These are phyloP conservation scores for Podila minutissima DNA, from an alignment of 192 early-diverging fungal genomes.

Conservation along the genomic window DNA sequence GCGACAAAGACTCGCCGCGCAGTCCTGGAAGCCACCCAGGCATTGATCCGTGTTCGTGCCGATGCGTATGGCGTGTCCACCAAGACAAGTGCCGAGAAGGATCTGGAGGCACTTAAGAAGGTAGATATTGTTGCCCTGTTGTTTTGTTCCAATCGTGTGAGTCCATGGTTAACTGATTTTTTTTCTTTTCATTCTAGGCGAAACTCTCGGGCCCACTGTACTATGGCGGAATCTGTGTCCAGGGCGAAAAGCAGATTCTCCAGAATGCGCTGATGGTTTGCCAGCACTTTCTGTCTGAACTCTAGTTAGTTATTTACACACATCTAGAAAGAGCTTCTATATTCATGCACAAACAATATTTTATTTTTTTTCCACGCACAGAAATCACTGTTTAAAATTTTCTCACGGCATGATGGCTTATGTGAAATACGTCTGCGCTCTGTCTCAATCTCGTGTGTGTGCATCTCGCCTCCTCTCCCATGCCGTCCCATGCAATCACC, in stretches of 20 bases:
- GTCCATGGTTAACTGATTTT: neutral
- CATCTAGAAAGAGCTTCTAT: neutral
- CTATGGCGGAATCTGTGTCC: constrained; percentile 43
- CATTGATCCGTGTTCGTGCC: constrained; percentile 28
- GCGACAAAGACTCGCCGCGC: constrained; percentile 20
- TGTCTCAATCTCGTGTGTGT: no score
- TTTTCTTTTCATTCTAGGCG: constrained; percentile 11
- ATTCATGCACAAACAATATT: no score
- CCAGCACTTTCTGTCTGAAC: constrained; percentile 15
- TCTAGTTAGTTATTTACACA: constrained; percentile 2
- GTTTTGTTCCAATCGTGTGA: neutral
- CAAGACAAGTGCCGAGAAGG: constrained; percentile 41
- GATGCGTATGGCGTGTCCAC: constrained; percentile 41
- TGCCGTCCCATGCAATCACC: no score
- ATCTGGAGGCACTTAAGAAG: constrained; percentile 36
- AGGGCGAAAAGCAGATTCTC: constrained; percentile 48
- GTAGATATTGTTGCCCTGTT: neutral
- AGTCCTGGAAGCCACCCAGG: constrained; percentile 24
- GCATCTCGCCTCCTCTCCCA: no score
- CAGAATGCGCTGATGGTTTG: constrained; percentile 35
- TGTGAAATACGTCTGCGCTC: no score
- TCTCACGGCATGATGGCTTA: no score
- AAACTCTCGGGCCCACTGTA: constrained; percentile 31
- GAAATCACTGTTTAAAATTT: no score
- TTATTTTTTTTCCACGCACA: no score